phyloP scores from a whole-genome alignment of 148 eudicot genomes.

The Amaranthus hypochondriacus region DNA sequence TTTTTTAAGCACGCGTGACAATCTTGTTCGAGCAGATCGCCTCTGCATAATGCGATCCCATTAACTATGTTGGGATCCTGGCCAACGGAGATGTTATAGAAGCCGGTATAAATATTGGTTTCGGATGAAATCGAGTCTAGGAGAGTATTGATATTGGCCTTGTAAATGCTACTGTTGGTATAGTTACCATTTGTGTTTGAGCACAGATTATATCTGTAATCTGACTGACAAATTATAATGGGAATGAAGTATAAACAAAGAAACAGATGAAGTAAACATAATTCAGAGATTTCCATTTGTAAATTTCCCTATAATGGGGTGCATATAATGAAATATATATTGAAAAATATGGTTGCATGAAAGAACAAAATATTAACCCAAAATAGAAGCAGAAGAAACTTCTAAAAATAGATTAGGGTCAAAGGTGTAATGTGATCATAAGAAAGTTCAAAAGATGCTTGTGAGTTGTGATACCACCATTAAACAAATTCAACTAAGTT shows the following conservation, averaged over 20 bases:
- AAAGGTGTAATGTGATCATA: no score
- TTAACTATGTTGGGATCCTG: constrained; percentile 4
- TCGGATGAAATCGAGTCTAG: not conserved
- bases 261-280: no score
- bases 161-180: constrained; percentile 11
- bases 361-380: no score
- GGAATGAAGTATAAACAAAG: not conserved
- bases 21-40: not conserved
- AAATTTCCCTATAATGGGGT: no score
- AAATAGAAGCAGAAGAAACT: no score
- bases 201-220: not conserved
- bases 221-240: not conserved
- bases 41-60: constrained; percentile 16
- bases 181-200: constrained; percentile 12
- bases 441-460: no score
- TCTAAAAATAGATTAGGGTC: no score
- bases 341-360: no score
- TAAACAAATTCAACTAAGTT: no score
- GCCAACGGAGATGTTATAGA: constrained; percentile 15
- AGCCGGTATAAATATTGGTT: not conserved
- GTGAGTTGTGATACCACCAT: no score
- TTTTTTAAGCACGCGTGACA: not conserved
- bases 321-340: no score
- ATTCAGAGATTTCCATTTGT: no score
- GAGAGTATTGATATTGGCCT: constrained; percentile 8